Evolutionary conservation across 768 basidiomycete genomes (phyloP), one percentile per base, ranked within the genome.

Genomic region (Butyriboletus loyo): DNA sequence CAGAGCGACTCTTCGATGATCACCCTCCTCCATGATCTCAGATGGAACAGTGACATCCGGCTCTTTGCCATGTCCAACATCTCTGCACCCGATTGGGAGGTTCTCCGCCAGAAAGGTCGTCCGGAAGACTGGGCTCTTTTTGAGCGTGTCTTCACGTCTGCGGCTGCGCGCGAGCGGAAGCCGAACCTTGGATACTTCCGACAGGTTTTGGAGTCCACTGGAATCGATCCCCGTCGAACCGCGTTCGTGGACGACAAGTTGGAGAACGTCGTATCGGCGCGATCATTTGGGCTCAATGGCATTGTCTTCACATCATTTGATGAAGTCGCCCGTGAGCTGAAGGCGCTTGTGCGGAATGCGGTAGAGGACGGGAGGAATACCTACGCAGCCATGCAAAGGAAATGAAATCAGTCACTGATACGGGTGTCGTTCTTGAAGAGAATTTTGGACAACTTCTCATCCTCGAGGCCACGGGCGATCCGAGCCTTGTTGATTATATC

Each of bases 11-110:
- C 35, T 31, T 52, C 48, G 19, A 62, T 62, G 62, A 4, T 62
- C 13, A 7, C 48, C 3, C 42, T 62, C 38, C 47, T 62, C n/a
- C 58, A 46, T 4, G 50, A 63, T 8, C 58, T 64, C 31, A 57
- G 46, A 21, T 17, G 15, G 0, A 43, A 46, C 17, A 41, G 1
- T 8, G 44, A 43, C 36, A 49, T 63, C 14, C 48, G 17, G n/a
- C 25, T 63, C 2, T 62, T 59, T 9, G 63, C 63, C 50, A 59
- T 65, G 60, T 62, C 62, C 24, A 58, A 64, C 27, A 52, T 66
- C 27, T 61, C 61, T 0, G 46, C 55, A 5, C 61, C 61, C 2
- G 62, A 62, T 34, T 62, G 61, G 54, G 58, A 64, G 11, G 10
- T 57, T 30, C 62, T 63, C 24, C 53, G 46, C 14, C 44, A 32